Percentiles rank a stretch among this genome's conserved stretches.
phyloP scores from a whole-genome alignment of 768 basidiomycete species.

The Hericium erinaceus region DNA sequence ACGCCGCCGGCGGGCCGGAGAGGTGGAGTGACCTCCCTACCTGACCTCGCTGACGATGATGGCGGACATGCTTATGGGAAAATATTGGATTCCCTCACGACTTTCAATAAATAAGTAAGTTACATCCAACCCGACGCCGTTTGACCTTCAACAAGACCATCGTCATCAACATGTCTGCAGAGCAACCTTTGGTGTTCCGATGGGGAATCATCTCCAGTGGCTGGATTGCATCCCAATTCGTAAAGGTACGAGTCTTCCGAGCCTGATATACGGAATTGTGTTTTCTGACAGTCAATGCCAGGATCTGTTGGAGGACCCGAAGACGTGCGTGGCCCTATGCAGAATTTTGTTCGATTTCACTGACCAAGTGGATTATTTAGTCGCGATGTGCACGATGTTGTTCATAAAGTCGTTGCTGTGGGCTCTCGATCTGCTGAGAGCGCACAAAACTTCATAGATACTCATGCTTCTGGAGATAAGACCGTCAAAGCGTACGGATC shows the following conservation, averaged over 20 bases:
- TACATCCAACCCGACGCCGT: no score
- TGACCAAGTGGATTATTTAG: slow-evolving; percentile 25
- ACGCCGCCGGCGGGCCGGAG: no score
- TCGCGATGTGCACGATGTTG: slow-evolving; percentile 56
- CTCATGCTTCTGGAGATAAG: slow-evolving; percentile 38
- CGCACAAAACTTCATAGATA: slow-evolving; percentile 60
- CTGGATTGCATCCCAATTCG: slow-evolving; percentile 56
- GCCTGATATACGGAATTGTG: background rate
- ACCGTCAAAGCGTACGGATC: slow-evolving; percentile 59
- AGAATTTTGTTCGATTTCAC: background rate
- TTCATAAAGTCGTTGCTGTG: slow-evolving; percentile 62
- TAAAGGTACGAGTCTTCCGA: slow-evolving; percentile 37
- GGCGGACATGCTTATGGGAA: no score
- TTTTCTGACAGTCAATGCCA: slow-evolving; percentile 20
- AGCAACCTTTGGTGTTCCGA: slow-evolving; percentile 38
- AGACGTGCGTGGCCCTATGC: slow-evolving; percentile 35
- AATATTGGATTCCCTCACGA: no score
- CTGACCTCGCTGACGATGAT: no score
- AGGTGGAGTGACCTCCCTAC: no score
- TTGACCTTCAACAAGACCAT: no score
- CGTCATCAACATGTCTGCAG: slow-evolving; percentile 9
- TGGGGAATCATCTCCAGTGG: slow-evolving; percentile 91
- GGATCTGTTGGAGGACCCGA: slow-evolving; percentile 72
- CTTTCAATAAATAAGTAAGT: no score
- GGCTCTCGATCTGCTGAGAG: slow-evolving; percentile 67